These are phyloP conservation scores for Linum tenue DNA, from an alignment of 345 rosid species.

Conservation along the genomic window DNA sequence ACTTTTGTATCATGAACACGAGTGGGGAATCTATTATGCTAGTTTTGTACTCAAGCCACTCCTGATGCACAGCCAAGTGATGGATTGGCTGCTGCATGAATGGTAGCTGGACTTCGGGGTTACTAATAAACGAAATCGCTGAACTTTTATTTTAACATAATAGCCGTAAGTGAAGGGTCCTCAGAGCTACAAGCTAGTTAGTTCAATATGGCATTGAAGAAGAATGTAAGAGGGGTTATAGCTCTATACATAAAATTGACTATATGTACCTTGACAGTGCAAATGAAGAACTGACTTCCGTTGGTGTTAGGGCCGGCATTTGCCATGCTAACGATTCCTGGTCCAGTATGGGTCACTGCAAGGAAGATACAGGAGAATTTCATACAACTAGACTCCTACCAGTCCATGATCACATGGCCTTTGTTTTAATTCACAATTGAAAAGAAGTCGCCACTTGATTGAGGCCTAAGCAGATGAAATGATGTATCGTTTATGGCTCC, in stretches of 20 bases:
- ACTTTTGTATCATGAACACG: background rate
- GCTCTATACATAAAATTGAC: too few species aligned
- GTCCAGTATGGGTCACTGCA: slow-evolving; percentile 86
- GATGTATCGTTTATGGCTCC: background rate
- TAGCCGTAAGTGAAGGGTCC: too few species aligned
- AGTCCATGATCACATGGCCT: background rate
- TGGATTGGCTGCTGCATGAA: too few species aligned
- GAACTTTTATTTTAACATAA: too few species aligned
- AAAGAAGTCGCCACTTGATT: background rate
- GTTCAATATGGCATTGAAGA: background rate
- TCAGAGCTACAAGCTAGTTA: too few species aligned
- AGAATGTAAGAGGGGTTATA: background rate
- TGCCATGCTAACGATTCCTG: slow-evolving; percentile 96
- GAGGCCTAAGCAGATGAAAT: background rate
- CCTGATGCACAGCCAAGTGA: too few species aligned
- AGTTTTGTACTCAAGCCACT: background rate
- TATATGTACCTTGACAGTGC: slow-evolving; percentile 79
- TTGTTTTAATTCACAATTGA: background rate
- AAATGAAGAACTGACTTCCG: slow-evolving; percentile 95
- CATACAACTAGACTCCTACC: background rate
- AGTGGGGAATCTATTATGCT: background rate
- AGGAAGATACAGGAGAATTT: background rate
- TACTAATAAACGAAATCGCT: too few species aligned
- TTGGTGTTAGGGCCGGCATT: slow-evolving; percentile 99
- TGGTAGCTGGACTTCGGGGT: too few species aligned